Evolutionary conservation across 495 filamentous ascomycete species (phyloP).

Genomic region (Penicillium soppii): DNA sequence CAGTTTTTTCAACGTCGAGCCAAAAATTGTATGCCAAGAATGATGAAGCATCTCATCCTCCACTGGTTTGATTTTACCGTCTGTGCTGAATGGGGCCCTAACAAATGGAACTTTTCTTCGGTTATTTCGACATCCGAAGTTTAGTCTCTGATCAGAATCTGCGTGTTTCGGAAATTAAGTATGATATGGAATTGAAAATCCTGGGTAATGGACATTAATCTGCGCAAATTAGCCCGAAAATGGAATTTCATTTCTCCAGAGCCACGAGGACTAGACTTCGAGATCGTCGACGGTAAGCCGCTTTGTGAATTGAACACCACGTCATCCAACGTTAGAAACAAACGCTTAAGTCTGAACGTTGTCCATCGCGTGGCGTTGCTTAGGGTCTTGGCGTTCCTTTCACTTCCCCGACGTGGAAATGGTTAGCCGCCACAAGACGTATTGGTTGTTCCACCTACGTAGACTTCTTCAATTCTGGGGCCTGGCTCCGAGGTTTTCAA

Average conservation of each 20-base stretch:
- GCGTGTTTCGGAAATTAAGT: neutral
- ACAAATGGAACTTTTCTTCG: neutral
- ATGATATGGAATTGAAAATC: neutral
- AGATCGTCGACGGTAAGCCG: slow-evolving; percentile 1
- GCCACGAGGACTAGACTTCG: neutral
- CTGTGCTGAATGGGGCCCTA: neutral
- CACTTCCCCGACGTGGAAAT: neutral
- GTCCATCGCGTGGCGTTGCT: neutral
- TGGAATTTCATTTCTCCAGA: neutral
- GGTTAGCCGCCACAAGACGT: neutral
- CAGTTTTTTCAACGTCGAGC: too few relatives aligned
- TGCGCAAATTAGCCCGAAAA: neutral
- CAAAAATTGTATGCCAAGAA: too few relatives aligned
- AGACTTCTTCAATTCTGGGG: too few relatives aligned
- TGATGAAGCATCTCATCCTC: neutral
- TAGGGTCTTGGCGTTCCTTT: slow-evolving; percentile 1
- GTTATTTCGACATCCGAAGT: neutral
- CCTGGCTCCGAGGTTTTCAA: too few relatives aligned
- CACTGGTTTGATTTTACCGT: neutral
- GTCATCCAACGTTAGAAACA: neutral
- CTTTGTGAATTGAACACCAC: neutral
- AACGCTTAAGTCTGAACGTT: neutral
- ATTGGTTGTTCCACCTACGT: too few relatives aligned
- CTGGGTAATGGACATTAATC: neutral
- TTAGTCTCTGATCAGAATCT: neutral